phyloP scores from a whole-genome alignment of 495 filamentous ascomycete genomes.

The Penicillium psychrofluorescens region DNA sequence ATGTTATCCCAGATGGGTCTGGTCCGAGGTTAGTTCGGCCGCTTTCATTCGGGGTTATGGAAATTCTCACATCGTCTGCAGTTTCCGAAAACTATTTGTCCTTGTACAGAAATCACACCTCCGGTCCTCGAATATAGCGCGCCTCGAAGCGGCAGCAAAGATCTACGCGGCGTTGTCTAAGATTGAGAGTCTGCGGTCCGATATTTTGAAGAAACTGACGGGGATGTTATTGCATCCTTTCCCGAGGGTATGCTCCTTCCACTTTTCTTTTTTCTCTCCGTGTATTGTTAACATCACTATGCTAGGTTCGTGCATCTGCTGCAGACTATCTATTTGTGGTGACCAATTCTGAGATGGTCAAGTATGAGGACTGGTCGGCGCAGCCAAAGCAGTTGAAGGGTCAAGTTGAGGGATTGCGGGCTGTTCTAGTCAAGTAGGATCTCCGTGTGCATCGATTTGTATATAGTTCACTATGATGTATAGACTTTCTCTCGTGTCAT shows the following conservation, averaged over 20 bases:
- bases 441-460: too few species aligned
- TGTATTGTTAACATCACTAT: neutral
- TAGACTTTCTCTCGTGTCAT: too few species aligned
- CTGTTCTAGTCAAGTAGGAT: neutral
- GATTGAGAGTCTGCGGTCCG: slow-evolving; percentile 25
- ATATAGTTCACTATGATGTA: too few species aligned
- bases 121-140: slow-evolving; percentile 70
- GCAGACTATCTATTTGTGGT: slow-evolving; percentile 35
- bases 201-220: slow-evolving; percentile 49
- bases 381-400: slow-evolving; percentile 31
- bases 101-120: slow-evolving; percentile 70
- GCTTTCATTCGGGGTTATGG: too few species aligned
- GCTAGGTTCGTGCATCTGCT: slow-evolving; percentile 27
- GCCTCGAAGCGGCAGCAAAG: slow-evolving; percentile 69
- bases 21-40: slow-evolving; percentile 14
- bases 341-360: slow-evolving; percentile 24
- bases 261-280: neutral
- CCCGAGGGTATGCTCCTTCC: slow-evolving; percentile 42
- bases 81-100: slow-evolving; percentile 55
- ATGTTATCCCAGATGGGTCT: slow-evolving; percentile 4
- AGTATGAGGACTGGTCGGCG: slow-evolving; percentile 35
- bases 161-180: slow-evolving; percentile 63
- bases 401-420: slow-evolving; percentile 25
- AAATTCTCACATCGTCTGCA: slow-evolving; percentile 7
- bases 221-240: slow-evolving; percentile 57